Conservation (phyloP, 495 filamentous ascomycete genomes). For the Talaromyces ruber region DNA sequence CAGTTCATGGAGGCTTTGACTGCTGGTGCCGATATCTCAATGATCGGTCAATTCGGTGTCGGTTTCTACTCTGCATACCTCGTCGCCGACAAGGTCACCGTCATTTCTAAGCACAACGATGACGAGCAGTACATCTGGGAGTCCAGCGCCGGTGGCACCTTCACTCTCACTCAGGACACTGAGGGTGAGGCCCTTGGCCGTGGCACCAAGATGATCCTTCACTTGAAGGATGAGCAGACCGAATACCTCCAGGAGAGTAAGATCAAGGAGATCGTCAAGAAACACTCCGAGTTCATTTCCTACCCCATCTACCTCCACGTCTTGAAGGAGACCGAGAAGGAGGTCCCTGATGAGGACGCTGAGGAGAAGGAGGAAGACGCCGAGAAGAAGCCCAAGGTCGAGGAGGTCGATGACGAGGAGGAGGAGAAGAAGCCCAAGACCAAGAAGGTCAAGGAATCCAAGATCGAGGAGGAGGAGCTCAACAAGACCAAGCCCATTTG, state of each 20-base stretch:
- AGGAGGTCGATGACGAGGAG: constrained; percentile 66
- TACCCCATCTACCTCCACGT: constrained; percentile 99
- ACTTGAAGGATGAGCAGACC: constrained; percentile 97
- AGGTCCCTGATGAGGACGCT: constrained; percentile 95
- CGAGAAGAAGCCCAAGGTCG: constrained; percentile 79
- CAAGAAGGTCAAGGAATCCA: constrained; percentile 98
- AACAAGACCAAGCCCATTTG: constrained; percentile 99
- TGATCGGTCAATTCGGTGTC: constrained; percentile 99
- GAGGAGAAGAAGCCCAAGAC: constrained; percentile 90
- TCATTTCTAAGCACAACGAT: constrained; percentile 97
- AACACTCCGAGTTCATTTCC: constrained; percentile 99
- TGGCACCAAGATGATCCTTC: constrained; percentile 94
- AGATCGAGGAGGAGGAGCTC: constrained; percentile 97
- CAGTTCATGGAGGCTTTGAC: constrained; percentile 99
- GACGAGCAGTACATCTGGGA: constrained; percentile 99
- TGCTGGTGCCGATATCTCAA: constrained; percentile 98
- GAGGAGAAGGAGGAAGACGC: constrained; percentile 67
- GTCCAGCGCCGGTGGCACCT: constrained; percentile 93
- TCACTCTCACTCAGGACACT: constrained; percentile 85
- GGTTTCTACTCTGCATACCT: constrained; percentile 99
- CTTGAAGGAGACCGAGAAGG: constrained; percentile 96
- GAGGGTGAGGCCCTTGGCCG: constrained; percentile 86
- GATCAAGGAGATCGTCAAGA: constrained; percentile 99
- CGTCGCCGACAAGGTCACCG: constrained; percentile 91
- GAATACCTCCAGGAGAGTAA: constrained; percentile 98